Base-by-base conservation (phyloP, 441 rosid genomes). In the Biscutella laevigata region DNA sequence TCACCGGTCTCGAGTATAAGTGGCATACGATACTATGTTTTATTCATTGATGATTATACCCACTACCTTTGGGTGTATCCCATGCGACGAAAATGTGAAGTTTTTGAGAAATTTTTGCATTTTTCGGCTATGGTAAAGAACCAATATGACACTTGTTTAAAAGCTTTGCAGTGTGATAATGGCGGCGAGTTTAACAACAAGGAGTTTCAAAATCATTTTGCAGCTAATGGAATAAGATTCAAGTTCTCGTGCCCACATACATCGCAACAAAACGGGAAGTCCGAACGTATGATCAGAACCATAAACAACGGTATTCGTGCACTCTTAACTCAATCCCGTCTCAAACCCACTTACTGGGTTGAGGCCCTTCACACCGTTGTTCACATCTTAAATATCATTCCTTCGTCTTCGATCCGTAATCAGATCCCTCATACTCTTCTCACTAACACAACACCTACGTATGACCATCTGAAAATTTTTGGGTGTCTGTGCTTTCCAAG, bases 141-240 rank as follows among this genome's bases (percentile, higher is more conserved):
- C 2, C 41, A 37, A 7, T 15, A 7, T 6, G 1, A 6, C 1
- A 2, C 11, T 0, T 1, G 14, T 0, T 12, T 6, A 2, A 35
- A 14, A 0, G 7, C 1, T 0, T 3, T 7, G 0, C 11, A 37
- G 2, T 37, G 22, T 15, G 41, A 14, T 1, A 16, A 37, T 16
- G 22, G 41, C 0, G 6, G 21, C 0, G 22, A 37, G 2, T 37
- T 1, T 1, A 8, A 37, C 2, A 37, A 37, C 2, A 0, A 2
- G 0, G 6, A 37, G 0, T 15, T 15, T 0, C 41, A 36, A 0
- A 7, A 36, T 0, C 4, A 3, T 0, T 36, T 7, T 9, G 42
- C 42, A 0, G 4, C 6, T 1, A 0, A 8, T 0, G 12, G 42
- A 0, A 37, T 8, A 4, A 8, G 0, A 0, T 0, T 4, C 7